A percentile compares a stretch with the other conserved stretches of the same genome.
phyloP scores from a whole-genome alignment of 2,329 filamentous ascomycete species.

The Ascochyta pisi region DNA sequence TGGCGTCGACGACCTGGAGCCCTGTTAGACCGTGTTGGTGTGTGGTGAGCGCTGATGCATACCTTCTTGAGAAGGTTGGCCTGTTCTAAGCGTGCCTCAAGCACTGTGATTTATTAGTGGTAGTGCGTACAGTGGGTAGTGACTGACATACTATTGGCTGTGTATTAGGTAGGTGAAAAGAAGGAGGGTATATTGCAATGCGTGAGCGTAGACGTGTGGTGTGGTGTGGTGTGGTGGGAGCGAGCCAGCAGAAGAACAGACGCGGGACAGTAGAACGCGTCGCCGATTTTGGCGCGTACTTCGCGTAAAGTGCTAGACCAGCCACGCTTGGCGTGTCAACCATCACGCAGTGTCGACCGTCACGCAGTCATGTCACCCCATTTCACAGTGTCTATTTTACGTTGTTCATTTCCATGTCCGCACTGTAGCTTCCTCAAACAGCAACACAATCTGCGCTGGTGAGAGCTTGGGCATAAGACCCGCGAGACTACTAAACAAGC shows the following conservation, averaged over 20 bases:
- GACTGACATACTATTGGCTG: constrained; percentile 10
- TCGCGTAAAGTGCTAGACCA: constrained; percentile 18
- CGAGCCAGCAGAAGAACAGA: constrained; percentile 8
- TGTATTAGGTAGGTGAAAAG: constrained; percentile 8
- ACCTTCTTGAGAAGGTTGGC: constrained; percentile 95
- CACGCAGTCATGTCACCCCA: not conserved
- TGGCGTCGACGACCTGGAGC: constrained; percentile 88
- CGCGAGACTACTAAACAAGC: constrained; percentile 4
- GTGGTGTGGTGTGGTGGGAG: constrained; percentile 6
- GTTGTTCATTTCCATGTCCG: not conserved
- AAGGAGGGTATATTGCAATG: constrained; percentile 1
- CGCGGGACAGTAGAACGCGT: constrained; percentile 14
- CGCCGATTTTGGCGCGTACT: constrained; percentile 3
- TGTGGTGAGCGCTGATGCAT: not conserved
- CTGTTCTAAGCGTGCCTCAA: constrained; percentile 97
- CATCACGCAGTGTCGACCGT: too few relatives aligned
- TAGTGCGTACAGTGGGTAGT: not conserved
- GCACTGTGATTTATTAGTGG: constrained; percentile 63
- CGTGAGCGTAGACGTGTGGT: not conserved
- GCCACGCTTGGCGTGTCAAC: not conserved
- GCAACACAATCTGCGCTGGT: not conserved
- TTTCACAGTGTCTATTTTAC: not conserved
- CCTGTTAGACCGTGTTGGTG: constrained; percentile 18
- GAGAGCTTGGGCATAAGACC: constrained; percentile 8
- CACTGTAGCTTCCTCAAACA: constrained; percentile 14